These are phyloP conservation scores for Solidago caesia DNA, from an alignment of 129 eudicot species.

Conservation along the genomic window DNA sequence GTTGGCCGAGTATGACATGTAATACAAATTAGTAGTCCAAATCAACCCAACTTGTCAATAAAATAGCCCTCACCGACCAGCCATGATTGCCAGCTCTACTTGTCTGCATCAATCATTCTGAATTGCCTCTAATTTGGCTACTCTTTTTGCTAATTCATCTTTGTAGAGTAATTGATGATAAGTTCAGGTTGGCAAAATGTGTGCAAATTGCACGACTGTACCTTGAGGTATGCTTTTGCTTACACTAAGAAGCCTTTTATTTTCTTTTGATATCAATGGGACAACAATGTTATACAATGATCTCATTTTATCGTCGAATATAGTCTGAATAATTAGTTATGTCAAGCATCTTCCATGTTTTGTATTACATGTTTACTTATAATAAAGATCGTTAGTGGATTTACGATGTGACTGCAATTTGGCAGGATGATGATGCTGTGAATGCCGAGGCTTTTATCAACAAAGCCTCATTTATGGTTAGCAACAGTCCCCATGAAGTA, in stretches of 20 bases:
- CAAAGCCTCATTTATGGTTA: constrained; percentile 94
- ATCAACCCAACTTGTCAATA: no score
- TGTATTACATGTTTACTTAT: not conserved
- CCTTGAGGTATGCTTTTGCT: constrained; percentile 70
- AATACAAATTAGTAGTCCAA: no score
- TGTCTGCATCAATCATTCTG: not conserved
- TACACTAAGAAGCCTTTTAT: not conserved
- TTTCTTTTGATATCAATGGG: not conserved
- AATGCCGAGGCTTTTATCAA: constrained; percentile 97
- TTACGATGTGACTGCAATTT: constrained; percentile 29
- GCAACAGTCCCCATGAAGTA: constrained; percentile 90
- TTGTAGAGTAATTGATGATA: constrained; percentile 89
- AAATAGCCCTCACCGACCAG: no score
- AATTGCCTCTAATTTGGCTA: not conserved
- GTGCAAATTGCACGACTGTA: constrained; percentile 94
- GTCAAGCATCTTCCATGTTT: not conserved
- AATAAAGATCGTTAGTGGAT: not conserved
- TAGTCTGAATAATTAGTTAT: not conserved
- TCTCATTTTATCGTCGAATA: no score
- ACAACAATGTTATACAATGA: not conserved
- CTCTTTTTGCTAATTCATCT: constrained; percentile 9
- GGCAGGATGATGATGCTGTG: constrained; percentile 94
- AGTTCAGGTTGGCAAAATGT: constrained; percentile 84
- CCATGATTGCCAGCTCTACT: not conserved
- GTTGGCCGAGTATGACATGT: no score